These are phyloP conservation scores for Candida succiphila DNA, from an alignment of 805 yeast species.

Conservation along the genomic window DNA sequence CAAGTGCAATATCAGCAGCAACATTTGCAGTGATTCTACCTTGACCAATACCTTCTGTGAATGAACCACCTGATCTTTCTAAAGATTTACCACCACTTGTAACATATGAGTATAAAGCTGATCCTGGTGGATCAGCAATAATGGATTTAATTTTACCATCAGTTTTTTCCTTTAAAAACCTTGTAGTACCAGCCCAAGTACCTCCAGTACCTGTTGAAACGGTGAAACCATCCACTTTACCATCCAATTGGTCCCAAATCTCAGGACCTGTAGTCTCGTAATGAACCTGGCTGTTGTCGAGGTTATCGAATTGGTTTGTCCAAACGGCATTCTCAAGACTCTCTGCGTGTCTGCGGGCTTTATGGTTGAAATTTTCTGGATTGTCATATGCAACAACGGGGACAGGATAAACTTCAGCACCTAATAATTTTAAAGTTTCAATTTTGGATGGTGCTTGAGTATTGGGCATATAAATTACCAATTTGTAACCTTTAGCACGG, in stretches of 20 bases:
- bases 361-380: constrained; percentile 81
- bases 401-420: constrained; percentile 83
- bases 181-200: constrained; percentile 77
- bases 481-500: constrained; percentile 72
- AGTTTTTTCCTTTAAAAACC: constrained; percentile 66
- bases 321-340: constrained; percentile 69
- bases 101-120: constrained; percentile 72
- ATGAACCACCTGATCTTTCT: constrained; percentile 72
- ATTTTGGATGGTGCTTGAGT: constrained; percentile 78
- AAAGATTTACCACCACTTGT: constrained; percentile 57
- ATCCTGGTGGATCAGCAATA: constrained; percentile 93
- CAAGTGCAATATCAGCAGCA: constrained; percentile 54
- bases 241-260: constrained; percentile 77
- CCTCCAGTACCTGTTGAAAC: constrained; percentile 94
- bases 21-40: constrained; percentile 85
- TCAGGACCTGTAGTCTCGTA: constrained; percentile 89
- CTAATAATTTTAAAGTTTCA: constrained; percentile 61
- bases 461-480: constrained; percentile 86
- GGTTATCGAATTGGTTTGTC: constrained; percentile 88
- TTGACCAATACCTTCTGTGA: constrained; percentile 96
- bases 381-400: constrained; percentile 79
- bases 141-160: constrained; percentile 61
- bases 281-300: constrained; percentile 84
- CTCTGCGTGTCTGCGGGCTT: constrained; percentile 80
- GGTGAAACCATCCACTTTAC: constrained; percentile 74